Evolutionary conservation across 805 yeast genomes (phyloP).

Genomic region (Hanseniaspora hatyaiensis): DNA sequence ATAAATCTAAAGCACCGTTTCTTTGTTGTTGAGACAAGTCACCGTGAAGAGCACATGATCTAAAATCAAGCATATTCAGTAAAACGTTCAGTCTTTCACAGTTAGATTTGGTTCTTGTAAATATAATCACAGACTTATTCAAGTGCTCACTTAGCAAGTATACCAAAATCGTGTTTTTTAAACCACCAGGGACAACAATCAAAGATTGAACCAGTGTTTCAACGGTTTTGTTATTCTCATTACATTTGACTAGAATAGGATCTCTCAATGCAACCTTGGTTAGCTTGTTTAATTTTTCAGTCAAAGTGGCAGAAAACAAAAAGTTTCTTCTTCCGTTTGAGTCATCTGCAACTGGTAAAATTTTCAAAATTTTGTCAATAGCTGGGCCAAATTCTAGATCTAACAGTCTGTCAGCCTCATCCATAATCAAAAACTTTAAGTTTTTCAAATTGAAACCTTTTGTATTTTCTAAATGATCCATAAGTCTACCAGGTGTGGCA

Average conservation of each 20-base stretch:
- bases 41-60: conserved; percentile 89
- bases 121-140: conserved; percentile 81
- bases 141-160: conserved; percentile 67
- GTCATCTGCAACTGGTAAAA: conserved; percentile 60
- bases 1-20: conserved; percentile 67
- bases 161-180: conserved; percentile 77
- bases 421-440: conserved; percentile 77
- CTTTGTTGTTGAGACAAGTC: conserved; percentile 78
- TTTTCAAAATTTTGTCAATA: conserved; percentile 67
- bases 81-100: conserved; percentile 80
- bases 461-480: conserved; percentile 89
- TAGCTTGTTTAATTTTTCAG: conserved; percentile 84
- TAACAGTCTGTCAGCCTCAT: conserved; percentile 89
- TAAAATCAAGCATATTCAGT: conserved; percentile 69
- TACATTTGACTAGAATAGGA: conserved; percentile 64
- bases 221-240: conserved; percentile 83
- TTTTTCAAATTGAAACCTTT: conserved; percentile 75
- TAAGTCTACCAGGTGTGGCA: conserved; percentile 88
- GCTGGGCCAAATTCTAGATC: conserved; percentile 97
- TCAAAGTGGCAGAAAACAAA: conserved; percentile 92
- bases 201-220: conserved; percentile 82
- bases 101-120: conserved; percentile 90
- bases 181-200: conserved; percentile 84
- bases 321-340: conserved; percentile 50
- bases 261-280: conserved; percentile 82